Evolutionary conservation across 2,329 filamentous ascomycete species (phyloP).

Genomic region (Diplodia intermedia): DNA sequence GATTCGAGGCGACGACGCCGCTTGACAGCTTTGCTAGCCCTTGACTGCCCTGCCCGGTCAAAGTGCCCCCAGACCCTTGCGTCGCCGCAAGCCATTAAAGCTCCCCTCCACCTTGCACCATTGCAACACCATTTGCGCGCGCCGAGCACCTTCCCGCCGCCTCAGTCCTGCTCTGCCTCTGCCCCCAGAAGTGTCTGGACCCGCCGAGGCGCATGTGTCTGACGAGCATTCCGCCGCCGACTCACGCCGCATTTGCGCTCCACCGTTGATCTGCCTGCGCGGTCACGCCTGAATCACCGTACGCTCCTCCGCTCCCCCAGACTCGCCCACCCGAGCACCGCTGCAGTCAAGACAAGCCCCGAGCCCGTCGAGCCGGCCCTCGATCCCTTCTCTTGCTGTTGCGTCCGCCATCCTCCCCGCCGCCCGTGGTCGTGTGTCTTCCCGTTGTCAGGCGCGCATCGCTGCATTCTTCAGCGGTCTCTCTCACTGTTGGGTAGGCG

Average conservation of each 20-base stretch:
- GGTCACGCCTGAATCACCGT: slow-evolving; percentile 10
- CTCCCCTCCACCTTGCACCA: slow-evolving; percentile 31
- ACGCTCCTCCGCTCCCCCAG: slow-evolving; percentile 6
- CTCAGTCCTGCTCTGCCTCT: slow-evolving; percentile 14
- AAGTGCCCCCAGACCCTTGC: slow-evolving; percentile 26
- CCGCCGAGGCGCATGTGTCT: slow-evolving; percentile 17
- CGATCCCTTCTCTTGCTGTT: background rate
- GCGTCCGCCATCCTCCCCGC: background rate
- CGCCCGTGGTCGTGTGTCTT: slow-evolving; percentile 17
- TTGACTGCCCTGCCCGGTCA: slow-evolving; percentile 26
- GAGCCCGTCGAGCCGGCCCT: slow-evolving; percentile 5
- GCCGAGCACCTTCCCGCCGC: slow-evolving; percentile 23
- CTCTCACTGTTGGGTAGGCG: slow-evolving; percentile 31
- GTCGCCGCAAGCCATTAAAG: slow-evolving; percentile 27
- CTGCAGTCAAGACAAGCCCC: slow-evolving; percentile 12
- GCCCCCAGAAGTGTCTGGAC: slow-evolving; percentile 29
- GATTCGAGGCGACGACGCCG: slow-evolving; percentile 25
- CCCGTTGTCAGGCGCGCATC: slow-evolving; percentile 32
- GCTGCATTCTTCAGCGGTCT: slow-evolving; percentile 29
- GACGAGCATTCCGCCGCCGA: slow-evolving; percentile 27
- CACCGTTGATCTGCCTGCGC: slow-evolving; percentile 11
- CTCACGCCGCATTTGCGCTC: background rate
- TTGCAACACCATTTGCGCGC: slow-evolving; percentile 29
- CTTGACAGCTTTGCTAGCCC: slow-evolving; percentile 17
- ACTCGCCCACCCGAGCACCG: slow-evolving; percentile 10